Base-by-base conservation (phyloP, 2,329 filamentous ascomycete species). In the Sporothrix mexicana region DNA sequence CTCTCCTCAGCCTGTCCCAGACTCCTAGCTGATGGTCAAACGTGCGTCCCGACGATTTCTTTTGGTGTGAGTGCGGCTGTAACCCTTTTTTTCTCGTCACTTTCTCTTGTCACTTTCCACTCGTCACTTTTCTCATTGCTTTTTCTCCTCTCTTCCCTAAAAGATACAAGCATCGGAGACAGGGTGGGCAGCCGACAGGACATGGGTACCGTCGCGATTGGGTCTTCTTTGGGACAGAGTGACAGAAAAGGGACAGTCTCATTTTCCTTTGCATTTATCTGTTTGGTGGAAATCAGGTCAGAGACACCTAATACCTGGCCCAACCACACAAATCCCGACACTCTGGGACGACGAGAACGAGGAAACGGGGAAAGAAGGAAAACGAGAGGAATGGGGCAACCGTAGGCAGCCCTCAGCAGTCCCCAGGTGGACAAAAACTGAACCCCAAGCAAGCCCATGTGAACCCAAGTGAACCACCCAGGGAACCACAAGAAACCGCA, bases 341-440 rank as follows among this genome's bases (percentile, higher is more conserved):
- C 5, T 10, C 61, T 66, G 61, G 61, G 61, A 66, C 61, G 53
- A 57, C 10, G 41, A 66, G 59, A 20, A 66, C n/a, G 41, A 66
- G 41, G 30, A 36, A 36, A 36, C 30, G 30, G 7, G 30, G 30
- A 66, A n/a, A 51, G 13, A 51, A 51, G 30, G 30, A 7, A 36
- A 36, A 36, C 30, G 30, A 36, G 30, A 36, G 30, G 30, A 36
- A 36, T 36, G 30, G 30, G 30, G 30, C 30, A 36, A 36, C 30
- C 7, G 30, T 36, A 36, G 30, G 30, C 30, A 36, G 7, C 30
- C 30, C 30, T 7, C 5, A 36, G 30, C 30, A 36, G 30, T 7
- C 30, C 30, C 30, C 30, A 36, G 30, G 30, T 36, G 30, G 30
- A 36, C 30, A 36, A 36, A 36, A 36, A 7, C 30, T 7, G 30